Conservation (phyloP, 768 basidiomycete genomes). For the Tylopilus rubrobrunneus region DNA sequence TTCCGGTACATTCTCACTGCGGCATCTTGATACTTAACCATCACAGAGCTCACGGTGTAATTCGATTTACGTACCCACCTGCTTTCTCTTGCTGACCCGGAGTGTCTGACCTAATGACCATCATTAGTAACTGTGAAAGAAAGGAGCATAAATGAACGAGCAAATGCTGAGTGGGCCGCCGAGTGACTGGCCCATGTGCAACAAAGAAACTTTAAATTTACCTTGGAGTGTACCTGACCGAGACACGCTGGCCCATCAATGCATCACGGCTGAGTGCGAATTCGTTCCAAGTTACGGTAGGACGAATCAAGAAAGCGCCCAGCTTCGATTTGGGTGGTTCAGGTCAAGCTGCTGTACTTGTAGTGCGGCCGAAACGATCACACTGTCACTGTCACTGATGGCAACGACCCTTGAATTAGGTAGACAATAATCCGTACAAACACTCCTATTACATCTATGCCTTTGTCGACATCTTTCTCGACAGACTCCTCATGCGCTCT, state of each 20-base stretch:
- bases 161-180: neutral
- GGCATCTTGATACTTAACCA: neutral
- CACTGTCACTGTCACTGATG: no score
- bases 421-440: no score
- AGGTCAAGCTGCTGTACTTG: no score
- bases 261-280: no score
- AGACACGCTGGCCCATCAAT: neutral
- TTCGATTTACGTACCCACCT: neutral
- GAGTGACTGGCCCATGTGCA: neutral
- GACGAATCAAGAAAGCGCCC: no score
- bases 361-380: no score
- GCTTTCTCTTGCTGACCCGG: neutral
- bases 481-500: conserved; percentile 67
- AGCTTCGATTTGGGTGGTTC: no score
- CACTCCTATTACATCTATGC: conserved; percentile 7
- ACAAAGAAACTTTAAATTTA: neutral
- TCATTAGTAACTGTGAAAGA: no score
- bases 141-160: neutral
- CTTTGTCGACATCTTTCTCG: conserved; percentile 39
- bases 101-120: neutral
- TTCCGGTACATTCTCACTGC: neutral
- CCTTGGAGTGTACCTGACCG: neutral
- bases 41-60: neutral
- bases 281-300: no score
- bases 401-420: no score